Evolutionary conservation across 1,284 basidiomycete species (phyloP).

Genomic region (Ceratobasidium sp.): DNA sequence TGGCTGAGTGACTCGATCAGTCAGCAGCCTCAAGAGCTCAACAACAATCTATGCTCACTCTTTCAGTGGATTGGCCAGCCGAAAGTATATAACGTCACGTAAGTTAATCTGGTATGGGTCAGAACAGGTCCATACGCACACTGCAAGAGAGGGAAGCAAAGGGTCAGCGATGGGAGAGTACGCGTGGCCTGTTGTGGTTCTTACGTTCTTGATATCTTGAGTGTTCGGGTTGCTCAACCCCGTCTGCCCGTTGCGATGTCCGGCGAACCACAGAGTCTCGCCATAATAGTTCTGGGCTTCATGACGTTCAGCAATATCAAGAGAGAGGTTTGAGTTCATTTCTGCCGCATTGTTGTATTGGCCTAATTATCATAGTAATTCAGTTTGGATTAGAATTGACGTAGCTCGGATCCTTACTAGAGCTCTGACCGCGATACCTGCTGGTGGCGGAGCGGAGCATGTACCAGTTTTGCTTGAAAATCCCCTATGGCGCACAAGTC

Average conservation of each 20-base stretch:
- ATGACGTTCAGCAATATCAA: slow-evolving; percentile 2
- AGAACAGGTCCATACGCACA: background rate
- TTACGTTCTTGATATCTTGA: slow-evolving; percentile 5
- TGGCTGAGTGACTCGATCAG: background rate
- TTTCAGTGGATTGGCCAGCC: background rate
- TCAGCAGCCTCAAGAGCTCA: background rate
- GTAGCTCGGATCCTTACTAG: background rate
- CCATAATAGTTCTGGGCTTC: slow-evolving; percentile 9
- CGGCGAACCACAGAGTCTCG: background rate
- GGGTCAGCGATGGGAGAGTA: too few relatives aligned
- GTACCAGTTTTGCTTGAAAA: slow-evolving; percentile 13
- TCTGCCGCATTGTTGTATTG: slow-evolving; percentile 9
- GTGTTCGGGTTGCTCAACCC: background rate
- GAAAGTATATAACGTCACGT: background rate
- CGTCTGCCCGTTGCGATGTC: slow-evolving; percentile 5
- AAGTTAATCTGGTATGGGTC: background rate
- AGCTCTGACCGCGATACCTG: background rate
- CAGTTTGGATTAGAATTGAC: background rate
- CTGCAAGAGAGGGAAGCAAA: too few relatives aligned
- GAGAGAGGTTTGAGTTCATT: slow-evolving; percentile 6
- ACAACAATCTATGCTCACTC: background rate
- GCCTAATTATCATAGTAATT: background rate
- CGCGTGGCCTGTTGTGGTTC: too few relatives aligned
- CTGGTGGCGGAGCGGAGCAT: background rate
- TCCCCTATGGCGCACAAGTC: background rate